Conservation (phyloP, 352 stramenopile species). For the Phytophthora cajani region DNA sequence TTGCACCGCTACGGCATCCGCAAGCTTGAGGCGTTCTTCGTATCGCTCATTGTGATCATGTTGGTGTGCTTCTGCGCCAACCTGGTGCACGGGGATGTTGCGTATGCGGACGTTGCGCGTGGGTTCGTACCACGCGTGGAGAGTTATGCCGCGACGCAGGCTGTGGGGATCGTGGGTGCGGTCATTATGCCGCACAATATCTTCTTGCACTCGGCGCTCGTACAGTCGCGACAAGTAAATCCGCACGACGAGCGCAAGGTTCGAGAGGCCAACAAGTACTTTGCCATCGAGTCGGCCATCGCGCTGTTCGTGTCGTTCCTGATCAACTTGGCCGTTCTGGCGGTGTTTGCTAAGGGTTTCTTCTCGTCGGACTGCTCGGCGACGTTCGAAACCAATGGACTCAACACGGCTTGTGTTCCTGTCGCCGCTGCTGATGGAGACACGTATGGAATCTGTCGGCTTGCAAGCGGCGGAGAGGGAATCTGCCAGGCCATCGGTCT, state of each 20-base stretch:
- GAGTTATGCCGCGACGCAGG: slow-evolving; percentile 81
- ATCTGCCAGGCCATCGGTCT: slow-evolving; percentile 91
- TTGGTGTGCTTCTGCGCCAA: slow-evolving; percentile 94
- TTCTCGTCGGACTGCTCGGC: slow-evolving; percentile 79
- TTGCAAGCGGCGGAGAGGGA: slow-evolving; percentile 61
- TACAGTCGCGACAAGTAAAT: slow-evolving; percentile 74
- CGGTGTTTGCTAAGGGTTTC: slow-evolving; percentile 95
- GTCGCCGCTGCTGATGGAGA: slow-evolving; percentile 49
- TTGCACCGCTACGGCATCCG: slow-evolving; percentile 93
- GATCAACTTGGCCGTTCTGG: slow-evolving; percentile 94
- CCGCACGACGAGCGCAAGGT: slow-evolving; percentile 67
- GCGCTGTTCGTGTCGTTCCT: slow-evolving; percentile 95
- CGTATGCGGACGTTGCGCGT: slow-evolving; percentile 63
- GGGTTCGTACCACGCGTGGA: slow-evolving; percentile 86
- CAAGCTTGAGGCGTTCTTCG: slow-evolving; percentile 94
- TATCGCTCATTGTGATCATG: slow-evolving; percentile 94
- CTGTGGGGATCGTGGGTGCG: slow-evolving; percentile 93
- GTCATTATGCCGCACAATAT: slow-evolving; percentile 98
- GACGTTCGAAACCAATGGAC: slow-evolving; percentile 51
- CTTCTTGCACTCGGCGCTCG: slow-evolving; percentile 94
- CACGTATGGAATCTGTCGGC: slow-evolving; percentile 57
- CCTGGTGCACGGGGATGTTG: slow-evolving; percentile 81
- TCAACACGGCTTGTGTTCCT: slow-evolving; percentile 82
- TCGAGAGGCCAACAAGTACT: slow-evolving; percentile 93
- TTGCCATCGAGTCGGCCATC: slow-evolving; percentile 91